Conservation (phyloP, 169 alveolate species). For the Neospora caninum region DNA sequence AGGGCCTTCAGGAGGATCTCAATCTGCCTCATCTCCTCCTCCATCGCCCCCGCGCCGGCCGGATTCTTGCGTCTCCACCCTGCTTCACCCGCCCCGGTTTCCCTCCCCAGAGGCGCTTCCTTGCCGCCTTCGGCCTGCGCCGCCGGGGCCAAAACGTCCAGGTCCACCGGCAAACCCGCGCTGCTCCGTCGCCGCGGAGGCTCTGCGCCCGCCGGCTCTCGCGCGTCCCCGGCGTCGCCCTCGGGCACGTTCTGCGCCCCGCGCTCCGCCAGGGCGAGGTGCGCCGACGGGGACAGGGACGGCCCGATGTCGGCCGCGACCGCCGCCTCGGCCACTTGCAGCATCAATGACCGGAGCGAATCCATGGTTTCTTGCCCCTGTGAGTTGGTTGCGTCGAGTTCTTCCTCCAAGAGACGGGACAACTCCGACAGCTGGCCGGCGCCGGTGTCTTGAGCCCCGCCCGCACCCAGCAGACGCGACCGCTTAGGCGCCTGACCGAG, state of each 20-base stretch:
- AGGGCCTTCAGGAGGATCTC: slow-evolving; percentile 6
- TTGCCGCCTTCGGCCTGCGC: no score
- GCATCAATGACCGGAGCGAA: neutral
- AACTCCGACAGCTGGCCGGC: neutral
- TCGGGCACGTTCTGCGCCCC: neutral
- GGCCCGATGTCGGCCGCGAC: neutral
- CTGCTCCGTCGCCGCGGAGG: neutral
- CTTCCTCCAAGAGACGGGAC: neutral
- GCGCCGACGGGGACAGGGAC: neutral
- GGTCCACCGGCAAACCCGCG: neutral
- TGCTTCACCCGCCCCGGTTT: no score
- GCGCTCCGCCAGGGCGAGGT: neutral
- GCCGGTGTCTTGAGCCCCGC: neutral
- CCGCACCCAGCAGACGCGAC: neutral
- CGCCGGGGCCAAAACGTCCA: no score
- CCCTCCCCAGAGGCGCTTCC: no score
- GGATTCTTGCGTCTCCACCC: neutral
- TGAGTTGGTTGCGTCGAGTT: neutral
- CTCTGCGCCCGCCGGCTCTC: neutral
- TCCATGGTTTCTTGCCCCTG: neutral
- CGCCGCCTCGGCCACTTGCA: neutral
- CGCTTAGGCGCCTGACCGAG: neutral
- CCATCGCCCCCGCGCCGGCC: slow-evolving; percentile 18
- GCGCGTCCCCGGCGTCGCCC: neutral
- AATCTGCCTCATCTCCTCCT: slow-evolving; percentile 7